A percentile compares a stretch with the other conserved stretches of the same genome.
Conservation (phyloP, 1,139 yeast species). For the Fermentozyma sake region DNA sequence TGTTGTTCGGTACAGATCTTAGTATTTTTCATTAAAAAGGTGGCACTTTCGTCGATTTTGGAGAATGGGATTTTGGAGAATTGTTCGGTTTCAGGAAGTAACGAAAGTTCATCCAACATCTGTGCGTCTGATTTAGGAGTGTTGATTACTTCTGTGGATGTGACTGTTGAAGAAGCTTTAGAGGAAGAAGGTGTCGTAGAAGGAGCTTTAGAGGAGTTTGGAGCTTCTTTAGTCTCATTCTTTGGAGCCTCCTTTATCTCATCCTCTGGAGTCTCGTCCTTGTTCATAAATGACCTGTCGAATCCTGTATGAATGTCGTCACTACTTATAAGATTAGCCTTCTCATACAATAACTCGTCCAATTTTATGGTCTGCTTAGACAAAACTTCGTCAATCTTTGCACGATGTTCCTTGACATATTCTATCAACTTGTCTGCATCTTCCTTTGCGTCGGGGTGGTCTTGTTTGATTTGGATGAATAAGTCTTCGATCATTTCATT, state of each 20-base stretch:
- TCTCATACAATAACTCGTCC: slow-evolving; percentile 64
- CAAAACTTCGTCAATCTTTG: slow-evolving; percentile 63
- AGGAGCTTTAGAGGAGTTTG: background rate
- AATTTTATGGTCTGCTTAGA: slow-evolving; percentile 57
- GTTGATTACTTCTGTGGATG: slow-evolving; percentile 29
- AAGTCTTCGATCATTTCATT: slow-evolving; percentile 92
- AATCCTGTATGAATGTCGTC: slow-evolving; percentile 95
- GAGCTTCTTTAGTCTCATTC: slow-evolving; percentile 4
- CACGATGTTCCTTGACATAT: slow-evolving; percentile 55
- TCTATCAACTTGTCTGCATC: slow-evolving; percentile 38
- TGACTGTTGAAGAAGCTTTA: slow-evolving; percentile 13
- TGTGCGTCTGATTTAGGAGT: slow-evolving; percentile 13
- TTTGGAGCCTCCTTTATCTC: slow-evolving; percentile 9
- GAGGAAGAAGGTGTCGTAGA: slow-evolving; percentile 7
- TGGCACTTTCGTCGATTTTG: slow-evolving; percentile 46
- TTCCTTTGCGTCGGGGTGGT: slow-evolving; percentile 47
- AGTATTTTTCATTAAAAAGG: slow-evolving; percentile 55
- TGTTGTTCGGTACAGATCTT: slow-evolving; percentile 75
- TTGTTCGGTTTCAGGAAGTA: slow-evolving; percentile 55
- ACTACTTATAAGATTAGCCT: slow-evolving; percentile 71
- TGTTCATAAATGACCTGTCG: slow-evolving; percentile 78
- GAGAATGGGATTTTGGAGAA: slow-evolving; percentile 56
- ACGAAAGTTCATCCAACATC: slow-evolving; percentile 32
- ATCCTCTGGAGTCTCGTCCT: slow-evolving; percentile 29
- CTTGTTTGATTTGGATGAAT: slow-evolving; percentile 63